Conservation (phyloP, 2,329 filamentous ascomycete genomes). For the Thelonectria blattea region DNA sequence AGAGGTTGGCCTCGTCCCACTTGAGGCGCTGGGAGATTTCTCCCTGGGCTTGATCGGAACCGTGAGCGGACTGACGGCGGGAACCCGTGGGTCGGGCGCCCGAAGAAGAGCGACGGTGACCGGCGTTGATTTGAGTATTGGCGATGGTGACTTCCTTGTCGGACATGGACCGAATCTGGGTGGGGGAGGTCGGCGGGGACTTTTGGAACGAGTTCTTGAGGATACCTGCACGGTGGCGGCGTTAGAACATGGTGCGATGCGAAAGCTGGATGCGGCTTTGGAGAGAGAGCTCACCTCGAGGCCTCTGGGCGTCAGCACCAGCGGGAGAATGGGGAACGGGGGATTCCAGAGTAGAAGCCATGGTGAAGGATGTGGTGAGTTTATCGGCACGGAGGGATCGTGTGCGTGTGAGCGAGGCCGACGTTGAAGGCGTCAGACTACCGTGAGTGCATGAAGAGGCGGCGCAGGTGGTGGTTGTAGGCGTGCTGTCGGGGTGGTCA, state of each 20-base stretch:
- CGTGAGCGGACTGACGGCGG: conserved; percentile 72
- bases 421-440: conserved; percentile 6
- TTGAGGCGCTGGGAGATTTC: conserved; percentile 77
- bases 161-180: conserved; percentile 51
- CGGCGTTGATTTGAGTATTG: conserved; percentile 94
- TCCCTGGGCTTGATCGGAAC: conserved; percentile 48
- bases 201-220: conserved; percentile 85
- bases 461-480: conserved; percentile 1
- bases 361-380: conserved; percentile 38
- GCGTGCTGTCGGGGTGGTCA: neutral
- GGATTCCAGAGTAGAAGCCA: conserved; percentile 49
- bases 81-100: conserved; percentile 66
- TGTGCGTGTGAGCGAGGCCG: conserved; percentile 15
- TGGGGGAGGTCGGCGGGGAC: conserved; percentile 61
- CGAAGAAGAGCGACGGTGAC: conserved; percentile 81
- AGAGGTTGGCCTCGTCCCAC: conserved; percentile 98
- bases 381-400: conserved; percentile 19
- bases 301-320: conserved; percentile 49
- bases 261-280: neutral
- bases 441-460: conserved; percentile 2
- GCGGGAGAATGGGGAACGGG: conserved; percentile 52
- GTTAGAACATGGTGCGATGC: conserved; percentile 9
- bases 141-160: conserved; percentile 91
- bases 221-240: conserved; percentile 68
- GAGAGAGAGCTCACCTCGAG: conserved; percentile 48